Conservation (phyloP, 192 early-diverging fungal species). For the Gryganskiella cystojenkinii region DNA sequence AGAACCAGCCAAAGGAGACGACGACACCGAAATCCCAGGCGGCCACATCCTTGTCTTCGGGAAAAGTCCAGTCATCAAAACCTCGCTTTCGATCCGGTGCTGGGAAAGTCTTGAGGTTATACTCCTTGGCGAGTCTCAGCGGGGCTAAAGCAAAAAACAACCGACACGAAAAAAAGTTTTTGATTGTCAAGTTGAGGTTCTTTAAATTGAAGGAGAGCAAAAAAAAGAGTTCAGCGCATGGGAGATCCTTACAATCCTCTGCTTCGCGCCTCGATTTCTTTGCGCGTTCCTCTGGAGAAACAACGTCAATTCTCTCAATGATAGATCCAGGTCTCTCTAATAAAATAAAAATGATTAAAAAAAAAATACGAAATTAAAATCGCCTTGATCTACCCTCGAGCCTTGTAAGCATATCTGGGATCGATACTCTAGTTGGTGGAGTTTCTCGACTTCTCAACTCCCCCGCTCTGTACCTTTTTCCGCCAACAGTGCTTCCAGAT, state of each 20-base stretch:
- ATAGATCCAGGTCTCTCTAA: slow-evolving; percentile 53
- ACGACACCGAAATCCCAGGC: slow-evolving; percentile 84
- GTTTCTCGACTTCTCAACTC: no score
- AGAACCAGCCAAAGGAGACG: slow-evolving; percentile 94
- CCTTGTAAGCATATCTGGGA: no score
- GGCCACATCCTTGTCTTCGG: slow-evolving; percentile 14
- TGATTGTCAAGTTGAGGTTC: background rate
- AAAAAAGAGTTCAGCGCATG: background rate
- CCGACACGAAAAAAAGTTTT: background rate
- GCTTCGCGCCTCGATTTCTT: slow-evolving; percentile 46
- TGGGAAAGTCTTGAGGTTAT: slow-evolving; percentile 35
- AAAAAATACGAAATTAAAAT: no score
- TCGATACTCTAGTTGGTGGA: slow-evolving; percentile 49
- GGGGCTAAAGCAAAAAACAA: slow-evolving; percentile 12
- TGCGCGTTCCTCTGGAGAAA: slow-evolving; percentile 37
- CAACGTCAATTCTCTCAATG: slow-evolving; percentile 48
- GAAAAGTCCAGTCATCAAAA: slow-evolving; percentile 41
- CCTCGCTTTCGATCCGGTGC: slow-evolving; percentile 40
- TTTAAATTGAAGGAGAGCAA: background rate
- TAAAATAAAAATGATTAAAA: slow-evolving; percentile 39
- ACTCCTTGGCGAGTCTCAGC: slow-evolving; percentile 32
- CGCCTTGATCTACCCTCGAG: no score
- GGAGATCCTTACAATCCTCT: slow-evolving; percentile 28
- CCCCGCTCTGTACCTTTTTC: slow-evolving; percentile 66
- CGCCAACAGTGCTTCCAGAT: slow-evolving; percentile 66